phyloP scores from a whole-genome alignment of 73 alveolate genomes.

The Paraurostyla sp. region DNA sequence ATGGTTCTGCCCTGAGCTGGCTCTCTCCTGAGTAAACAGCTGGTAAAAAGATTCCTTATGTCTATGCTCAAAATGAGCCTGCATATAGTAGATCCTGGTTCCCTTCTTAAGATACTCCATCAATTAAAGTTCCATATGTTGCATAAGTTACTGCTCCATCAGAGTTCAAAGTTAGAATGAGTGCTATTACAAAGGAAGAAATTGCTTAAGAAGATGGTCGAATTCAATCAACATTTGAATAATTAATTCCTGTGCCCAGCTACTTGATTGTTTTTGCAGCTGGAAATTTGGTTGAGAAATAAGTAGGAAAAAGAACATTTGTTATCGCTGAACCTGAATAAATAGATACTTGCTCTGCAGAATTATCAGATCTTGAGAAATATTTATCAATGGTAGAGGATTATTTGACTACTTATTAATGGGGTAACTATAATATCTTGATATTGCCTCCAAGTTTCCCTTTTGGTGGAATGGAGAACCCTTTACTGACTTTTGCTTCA shows the following conservation, averaged over 20 bases:
- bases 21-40: constrained; percentile 87
- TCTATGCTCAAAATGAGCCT: constrained; percentile 93
- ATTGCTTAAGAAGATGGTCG: constrained; percentile 38
- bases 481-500: constrained; percentile 80
- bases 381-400: constrained; percentile 51
- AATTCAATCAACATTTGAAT: constrained; percentile 20
- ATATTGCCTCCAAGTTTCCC: constrained; percentile 87
- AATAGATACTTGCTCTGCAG: constrained; percentile 64
- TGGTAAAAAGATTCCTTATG: constrained; percentile 86
- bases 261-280: constrained; percentile 78
- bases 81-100: constrained; percentile 89
- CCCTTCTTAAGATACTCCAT: constrained; percentile 98
- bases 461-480: constrained; percentile 91
- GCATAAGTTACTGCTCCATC: constrained; percentile 51
- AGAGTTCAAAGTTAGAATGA: constrained; percentile 48
- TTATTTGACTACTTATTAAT: constrained; percentile 68
- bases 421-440: constrained; percentile 80
- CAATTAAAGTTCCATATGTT: constrained; percentile 86
- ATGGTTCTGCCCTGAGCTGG: constrained; percentile 67
- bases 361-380: constrained; percentile 69
- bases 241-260: constrained; percentile 71
- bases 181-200: constrained; percentile 26
- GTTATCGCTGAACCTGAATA: constrained; percentile 75
- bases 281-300: constrained; percentile 72
- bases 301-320: constrained; percentile 51